A percentile compares a stretch with the other conserved stretches of the same genome.
Conservation (phyloP, 1,284 basidiomycete genomes). For the Apiotrichum brassicae region DNA sequence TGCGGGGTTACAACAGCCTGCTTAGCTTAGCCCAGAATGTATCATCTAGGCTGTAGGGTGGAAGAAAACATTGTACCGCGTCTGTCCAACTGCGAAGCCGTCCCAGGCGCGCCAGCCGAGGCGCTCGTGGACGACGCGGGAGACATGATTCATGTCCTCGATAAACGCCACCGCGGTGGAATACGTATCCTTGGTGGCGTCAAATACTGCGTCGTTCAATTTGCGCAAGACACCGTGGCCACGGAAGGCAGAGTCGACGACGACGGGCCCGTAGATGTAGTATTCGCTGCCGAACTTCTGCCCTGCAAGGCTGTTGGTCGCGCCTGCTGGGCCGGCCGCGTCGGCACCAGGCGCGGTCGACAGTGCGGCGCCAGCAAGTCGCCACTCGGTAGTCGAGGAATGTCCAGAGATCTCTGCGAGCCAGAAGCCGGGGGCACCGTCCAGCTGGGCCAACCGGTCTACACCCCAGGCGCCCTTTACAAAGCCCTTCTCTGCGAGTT, state of each 20-base stretch:
- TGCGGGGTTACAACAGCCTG: too few relatives aligned
- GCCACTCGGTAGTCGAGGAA: not conserved
- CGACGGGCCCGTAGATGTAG: constrained; percentile 2
- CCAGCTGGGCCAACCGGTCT: not conserved
- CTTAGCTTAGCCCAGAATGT: too few relatives aligned
- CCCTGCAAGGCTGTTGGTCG: not conserved
- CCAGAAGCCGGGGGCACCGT: not conserved
- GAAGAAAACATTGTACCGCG: not conserved
- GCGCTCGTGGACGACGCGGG: constrained; percentile 1
- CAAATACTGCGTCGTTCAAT: not conserved
- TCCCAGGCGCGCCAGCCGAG: not conserved
- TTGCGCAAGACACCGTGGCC: not conserved
- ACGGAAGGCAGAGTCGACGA: not conserved
- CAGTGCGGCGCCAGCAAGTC: not conserved
- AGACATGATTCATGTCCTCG: not conserved
- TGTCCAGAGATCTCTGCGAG: not conserved
- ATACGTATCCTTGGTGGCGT: not conserved
- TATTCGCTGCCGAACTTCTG: not conserved
- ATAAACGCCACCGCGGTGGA: not conserved
- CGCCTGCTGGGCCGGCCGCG: not conserved
- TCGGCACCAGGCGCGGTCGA: not conserved
- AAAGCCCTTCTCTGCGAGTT: not conserved
- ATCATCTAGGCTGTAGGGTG: too few relatives aligned
- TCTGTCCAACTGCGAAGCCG: not conserved
- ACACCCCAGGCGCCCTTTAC: not conserved